Percentiles rank a stretch among this genome's conserved stretches.
Conservation (phyloP, 179 eudicot genomes). For the Beta macrorhiza region DNA sequence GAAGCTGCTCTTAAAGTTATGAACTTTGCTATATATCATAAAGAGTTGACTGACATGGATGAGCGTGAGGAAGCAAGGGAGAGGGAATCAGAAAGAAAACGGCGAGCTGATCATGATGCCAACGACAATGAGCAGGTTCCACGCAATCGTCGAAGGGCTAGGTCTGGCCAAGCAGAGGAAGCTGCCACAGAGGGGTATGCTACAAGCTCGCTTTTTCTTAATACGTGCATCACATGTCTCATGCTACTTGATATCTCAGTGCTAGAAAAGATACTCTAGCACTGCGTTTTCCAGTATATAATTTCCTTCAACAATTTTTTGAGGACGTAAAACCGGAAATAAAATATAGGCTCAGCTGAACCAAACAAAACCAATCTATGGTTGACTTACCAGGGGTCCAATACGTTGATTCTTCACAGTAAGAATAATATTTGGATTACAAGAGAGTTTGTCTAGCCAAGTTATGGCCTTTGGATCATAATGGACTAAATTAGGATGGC, state of each 20-base stretch:
- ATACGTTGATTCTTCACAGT: neutral
- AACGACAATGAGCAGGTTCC: conserved; percentile 35
- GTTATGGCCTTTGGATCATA: neutral
- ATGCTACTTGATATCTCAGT: neutral
- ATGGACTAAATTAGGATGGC: neutral
- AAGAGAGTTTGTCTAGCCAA: neutral
- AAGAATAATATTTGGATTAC: neutral
- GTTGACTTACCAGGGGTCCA: neutral
- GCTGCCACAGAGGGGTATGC: conserved; percentile 57
- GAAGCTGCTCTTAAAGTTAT: conserved; percentile 95
- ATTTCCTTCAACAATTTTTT: neutral
- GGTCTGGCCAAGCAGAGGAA: conserved; percentile 28
- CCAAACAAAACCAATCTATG: neutral
- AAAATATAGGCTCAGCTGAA: neutral
- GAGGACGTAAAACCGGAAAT: neutral
- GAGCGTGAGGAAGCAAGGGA: conserved; percentile 83
- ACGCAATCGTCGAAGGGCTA: conserved; percentile 30
- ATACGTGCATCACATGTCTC: neutral
- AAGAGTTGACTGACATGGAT: conserved; percentile 95
- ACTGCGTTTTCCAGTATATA: neutral
- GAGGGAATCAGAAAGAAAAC: conserved; percentile 66
- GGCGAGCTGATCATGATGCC: conserved; percentile 61
- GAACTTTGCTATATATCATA: conserved; percentile 95
- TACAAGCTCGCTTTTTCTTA: conserved; percentile 2
- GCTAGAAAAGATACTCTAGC: neutral